Percentiles rank a stretch among this genome's conserved stretches.
These are phyloP conservation scores for Ophiocordyceps camponoti-floridani DNA, from an alignment of 2,329 filamentous ascomycete genomes.

Conservation along the genomic window DNA sequence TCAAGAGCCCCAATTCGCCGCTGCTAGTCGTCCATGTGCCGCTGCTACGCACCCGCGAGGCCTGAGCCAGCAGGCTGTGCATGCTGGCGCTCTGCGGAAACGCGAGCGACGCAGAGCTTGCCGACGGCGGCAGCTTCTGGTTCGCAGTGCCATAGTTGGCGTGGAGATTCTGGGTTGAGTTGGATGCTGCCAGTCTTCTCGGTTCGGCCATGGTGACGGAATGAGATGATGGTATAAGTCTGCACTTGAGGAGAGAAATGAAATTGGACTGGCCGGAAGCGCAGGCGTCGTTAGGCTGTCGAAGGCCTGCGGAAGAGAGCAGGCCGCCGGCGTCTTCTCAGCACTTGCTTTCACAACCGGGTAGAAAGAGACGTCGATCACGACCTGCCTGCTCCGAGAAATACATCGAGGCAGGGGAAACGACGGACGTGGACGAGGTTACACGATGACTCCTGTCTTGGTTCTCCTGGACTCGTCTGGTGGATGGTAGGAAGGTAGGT, in stretches of 20 bases:
- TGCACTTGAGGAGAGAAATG: neutral
- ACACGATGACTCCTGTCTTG: neutral
- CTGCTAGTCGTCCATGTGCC: slow-evolving; percentile 41
- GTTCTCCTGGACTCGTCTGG: neutral
- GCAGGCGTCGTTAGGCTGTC: neutral
- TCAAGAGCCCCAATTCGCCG: slow-evolving; percentile 26
- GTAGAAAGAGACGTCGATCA: neutral
- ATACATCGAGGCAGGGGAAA: neutral
- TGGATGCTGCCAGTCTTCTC: slow-evolving; percentile 11
- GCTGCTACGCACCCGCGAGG: slow-evolving; percentile 20
- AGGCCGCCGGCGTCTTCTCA: neutral
- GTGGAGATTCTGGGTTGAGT: slow-evolving; percentile 6
- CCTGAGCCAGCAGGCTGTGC: slow-evolving; percentile 7
- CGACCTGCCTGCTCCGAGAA: neutral
- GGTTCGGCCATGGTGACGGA: slow-evolving; percentile 4
- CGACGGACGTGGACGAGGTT: neutral
- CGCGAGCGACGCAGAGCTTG: slow-evolving; percentile 9
- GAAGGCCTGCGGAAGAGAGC: neutral
- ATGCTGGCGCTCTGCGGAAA: slow-evolving; percentile 10
- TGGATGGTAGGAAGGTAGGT: too few relatives aligned
- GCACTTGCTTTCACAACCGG: neutral
- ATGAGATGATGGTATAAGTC: slow-evolving; percentile 1
- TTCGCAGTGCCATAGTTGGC: slow-evolving; percentile 2
- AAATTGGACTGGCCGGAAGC: neutral
- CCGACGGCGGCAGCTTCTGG: slow-evolving; percentile 7